Evolutionary conservation across 129 eudicot genomes (phyloP), one percentile per base, ranked within the genome.

Genomic region (Escallonia herrerae): DNA sequence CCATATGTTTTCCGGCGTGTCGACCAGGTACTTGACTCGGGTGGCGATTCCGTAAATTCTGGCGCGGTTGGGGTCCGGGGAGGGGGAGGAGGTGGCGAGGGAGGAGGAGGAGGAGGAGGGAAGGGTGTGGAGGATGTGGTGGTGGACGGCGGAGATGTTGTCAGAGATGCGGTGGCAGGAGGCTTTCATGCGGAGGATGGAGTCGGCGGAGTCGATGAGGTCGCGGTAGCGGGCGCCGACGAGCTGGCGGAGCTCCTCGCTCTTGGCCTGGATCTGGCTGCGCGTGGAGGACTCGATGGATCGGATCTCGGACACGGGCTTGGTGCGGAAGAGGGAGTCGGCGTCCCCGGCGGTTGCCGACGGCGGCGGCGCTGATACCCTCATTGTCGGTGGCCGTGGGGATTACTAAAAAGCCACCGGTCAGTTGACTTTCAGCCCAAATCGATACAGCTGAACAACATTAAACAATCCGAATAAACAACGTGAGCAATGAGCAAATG

Each of bases 1-100:
- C 98, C 98, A 93, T 3, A 93, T 93, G 68, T 76, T 86, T 48
- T 93, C 98, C 2, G 98, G 98, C 3, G 98, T 93, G 57, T 93
- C 98, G 11, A 93, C 96, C 4, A 93, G 73, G 60, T 93, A 93
- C 86, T 93, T 93, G 42, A 93, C 95, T 55, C 98, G 75, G 54
- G 95, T 83, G 3, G 91, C 98, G 58, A 93, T 83, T 57, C 85
- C 91, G 67, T 93, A 93, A 9, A 76, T 69, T 7, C 69, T 78
- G 45, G 86, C 72, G 58, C 90, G 67, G 42, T 56, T 75, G 8
- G 94, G 86, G 60, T 80, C 77, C 4, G 67, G 69, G 10, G 83
- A 46, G 61, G 81, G 74, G 22, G 82, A 57, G 56, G 67, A 50
- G 8, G 79, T 8, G 33, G 33, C 33, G 33, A n/a, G n/a, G n/a